Evolutionary conservation across 306 rosid species (phyloP).

Genomic region (Lathyrus aphaca): DNA sequence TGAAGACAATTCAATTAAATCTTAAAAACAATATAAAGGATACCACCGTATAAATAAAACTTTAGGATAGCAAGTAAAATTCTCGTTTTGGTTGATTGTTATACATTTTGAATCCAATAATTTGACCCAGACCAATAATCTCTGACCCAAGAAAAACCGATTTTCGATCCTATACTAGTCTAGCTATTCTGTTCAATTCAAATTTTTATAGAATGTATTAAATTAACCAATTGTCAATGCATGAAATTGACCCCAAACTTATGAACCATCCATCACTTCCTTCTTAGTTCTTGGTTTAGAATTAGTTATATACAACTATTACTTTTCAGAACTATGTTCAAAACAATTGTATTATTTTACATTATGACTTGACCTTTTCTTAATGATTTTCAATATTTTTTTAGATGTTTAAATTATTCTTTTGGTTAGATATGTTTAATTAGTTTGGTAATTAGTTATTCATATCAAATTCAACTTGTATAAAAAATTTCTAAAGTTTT

Average conservation of each 20-base stretch:
- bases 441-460: background rate
- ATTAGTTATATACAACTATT: background rate
- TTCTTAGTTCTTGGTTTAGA: background rate
- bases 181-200: background rate
- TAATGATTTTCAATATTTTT: background rate
- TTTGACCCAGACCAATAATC: background rate
- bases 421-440: background rate
- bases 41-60: no score
- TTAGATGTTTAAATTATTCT: background rate
- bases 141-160: background rate
- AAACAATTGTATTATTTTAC: background rate
- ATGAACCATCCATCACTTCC: background rate
- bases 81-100: background rate
- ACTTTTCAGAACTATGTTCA: background rate
- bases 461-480: background rate
- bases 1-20: no score
- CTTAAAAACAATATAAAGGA: no score
- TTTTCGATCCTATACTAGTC: background rate
- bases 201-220: background rate
- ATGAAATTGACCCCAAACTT: slow-evolving; percentile 3
- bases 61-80: no score
- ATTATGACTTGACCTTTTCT: slow-evolving; percentile 9
- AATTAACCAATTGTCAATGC: background rate
- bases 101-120: background rate
- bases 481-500: no score